Evolutionary conservation across 2,329 filamentous ascomycete species (phyloP).

Genomic region (Bipolaris bicolor): DNA sequence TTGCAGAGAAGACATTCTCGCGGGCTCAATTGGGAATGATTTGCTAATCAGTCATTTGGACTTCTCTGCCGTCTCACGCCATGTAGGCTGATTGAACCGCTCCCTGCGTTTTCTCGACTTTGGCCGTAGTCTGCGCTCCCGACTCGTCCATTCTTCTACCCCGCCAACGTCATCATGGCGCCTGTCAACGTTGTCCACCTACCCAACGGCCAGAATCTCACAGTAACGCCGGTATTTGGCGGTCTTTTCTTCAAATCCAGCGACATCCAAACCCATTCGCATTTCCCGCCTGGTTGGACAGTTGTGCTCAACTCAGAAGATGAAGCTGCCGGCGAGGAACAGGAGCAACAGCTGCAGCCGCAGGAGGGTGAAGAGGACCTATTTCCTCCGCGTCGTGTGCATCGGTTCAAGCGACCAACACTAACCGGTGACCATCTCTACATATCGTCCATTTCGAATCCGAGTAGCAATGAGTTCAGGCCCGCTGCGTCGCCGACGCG

Average conservation of each 20-base stretch:
- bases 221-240: constrained; percentile 86
- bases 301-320: constrained; percentile 79
- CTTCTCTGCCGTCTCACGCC: constrained; percentile 21
- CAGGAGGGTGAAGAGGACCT: constrained; percentile 41
- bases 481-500: constrained; percentile 80
- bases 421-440: constrained; percentile 81
- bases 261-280: constrained; percentile 68
- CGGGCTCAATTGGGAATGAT: not conserved
- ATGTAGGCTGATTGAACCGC: constrained; percentile 24
- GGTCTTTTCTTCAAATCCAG: constrained; percentile 88
- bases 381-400: constrained; percentile 53
- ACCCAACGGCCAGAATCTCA: constrained; percentile 85
- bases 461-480: constrained; percentile 79
- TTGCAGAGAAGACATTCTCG: not conserved
- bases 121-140: constrained; percentile 4
- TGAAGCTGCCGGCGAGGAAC: constrained; percentile 20
- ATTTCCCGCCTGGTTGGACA: constrained; percentile 88
- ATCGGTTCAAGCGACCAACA: constrained; percentile 76
- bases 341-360: constrained; percentile 40
- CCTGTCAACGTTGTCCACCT: constrained; percentile 65
- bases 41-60: too few relatives aligned
- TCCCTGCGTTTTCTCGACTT: constrained; percentile 6
- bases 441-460: constrained; percentile 89
- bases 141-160: constrained; percentile 22
- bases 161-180: constrained; percentile 48